Conservation (phyloP, 352 stramenopile species). For the Blastocystis sp. region DNA sequence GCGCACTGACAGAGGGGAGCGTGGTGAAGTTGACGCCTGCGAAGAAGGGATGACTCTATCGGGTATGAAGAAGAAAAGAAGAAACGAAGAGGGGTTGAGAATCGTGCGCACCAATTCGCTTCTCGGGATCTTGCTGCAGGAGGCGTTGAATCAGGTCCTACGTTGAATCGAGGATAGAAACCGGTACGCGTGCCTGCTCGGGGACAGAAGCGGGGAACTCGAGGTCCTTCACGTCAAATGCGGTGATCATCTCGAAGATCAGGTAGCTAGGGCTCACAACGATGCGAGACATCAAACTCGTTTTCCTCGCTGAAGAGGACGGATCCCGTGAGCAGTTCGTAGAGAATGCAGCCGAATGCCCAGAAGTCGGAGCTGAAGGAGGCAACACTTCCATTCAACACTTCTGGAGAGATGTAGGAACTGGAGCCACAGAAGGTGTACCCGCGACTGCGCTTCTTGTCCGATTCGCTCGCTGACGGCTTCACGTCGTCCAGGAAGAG, state of each 20-base stretch:
- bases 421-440: slow-evolving; percentile 78
- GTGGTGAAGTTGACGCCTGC: slow-evolving; percentile 51
- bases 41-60: slow-evolving; percentile 70
- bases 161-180: not conserved
- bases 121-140: slow-evolving; percentile 2
- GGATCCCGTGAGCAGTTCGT: slow-evolving; percentile 81
- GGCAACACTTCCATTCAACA: slow-evolving; percentile 81
- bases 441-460: slow-evolving; percentile 13
- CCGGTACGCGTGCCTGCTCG: not conserved
- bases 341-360: slow-evolving; percentile 85
- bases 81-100: not conserved
- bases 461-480: not conserved
- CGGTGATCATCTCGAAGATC: slow-evolving; percentile 77
- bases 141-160: slow-evolving; percentile 42
- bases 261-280: slow-evolving; percentile 75
- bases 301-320: slow-evolving; percentile 84
- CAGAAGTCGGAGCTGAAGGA: slow-evolving; percentile 82
- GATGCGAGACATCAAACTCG: slow-evolving; percentile 72
- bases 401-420: slow-evolving; percentile 85
- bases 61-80: not conserved
- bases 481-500: slow-evolving; percentile 28
- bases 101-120: slow-evolving; percentile 35
- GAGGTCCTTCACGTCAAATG: not conserved
- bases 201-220: not conserved
- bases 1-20: not conserved